Base-by-base conservation (phyloP, 257 asterid genomes). In the Phtheirospermum japonicum region DNA sequence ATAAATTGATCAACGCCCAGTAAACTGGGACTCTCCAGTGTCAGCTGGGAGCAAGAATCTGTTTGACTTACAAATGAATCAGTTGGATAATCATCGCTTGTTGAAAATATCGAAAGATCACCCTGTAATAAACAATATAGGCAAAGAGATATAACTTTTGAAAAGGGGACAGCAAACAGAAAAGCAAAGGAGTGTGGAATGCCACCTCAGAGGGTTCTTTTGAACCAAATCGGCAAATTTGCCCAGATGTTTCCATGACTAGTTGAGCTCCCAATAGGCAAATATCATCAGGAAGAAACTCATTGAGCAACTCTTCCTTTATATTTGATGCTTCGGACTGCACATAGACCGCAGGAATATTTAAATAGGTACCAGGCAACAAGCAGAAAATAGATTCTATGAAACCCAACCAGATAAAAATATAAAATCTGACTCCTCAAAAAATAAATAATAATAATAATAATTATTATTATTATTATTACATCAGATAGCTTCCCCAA, bases 241-340 rank as follows among this genome's bases (percentile, higher is more conserved):
- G 76, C 61, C 82, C 76, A 31, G 89, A 80, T 37, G 73, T 65
- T 73, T 84, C 84, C 51, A 55, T 71, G 56, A 76, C 71, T 66
- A 80, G 71, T 59, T 75, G 85, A 69, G 87, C 71, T 70, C 89
- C 88, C 82, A 83, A 66, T 18, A 85, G 92, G 73, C 82, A 83
- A 56, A 71, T 75, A 73, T 87, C 91, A 76, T 87, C 95, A 54
- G 95, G 93, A 71, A 77, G 66, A 75, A 87, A 87, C 56, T 84
- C 87, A 69, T 75, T 77, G 73, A 87, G 86, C 75, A 87, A 63
- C 65, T 82, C 83, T 46, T 79, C 81, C 67, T 84, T 80, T 19
- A 84, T 65, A 76, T 60, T 71, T 66, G 77, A 69, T 53, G 76
- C 51, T 40, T 87, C 88, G 18, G 72, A 78, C 95, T 87, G 80